Base-by-base conservation (phyloP, 2,329 filamentous ascomycete genomes). In the Aureobasidium sp. region DNA sequence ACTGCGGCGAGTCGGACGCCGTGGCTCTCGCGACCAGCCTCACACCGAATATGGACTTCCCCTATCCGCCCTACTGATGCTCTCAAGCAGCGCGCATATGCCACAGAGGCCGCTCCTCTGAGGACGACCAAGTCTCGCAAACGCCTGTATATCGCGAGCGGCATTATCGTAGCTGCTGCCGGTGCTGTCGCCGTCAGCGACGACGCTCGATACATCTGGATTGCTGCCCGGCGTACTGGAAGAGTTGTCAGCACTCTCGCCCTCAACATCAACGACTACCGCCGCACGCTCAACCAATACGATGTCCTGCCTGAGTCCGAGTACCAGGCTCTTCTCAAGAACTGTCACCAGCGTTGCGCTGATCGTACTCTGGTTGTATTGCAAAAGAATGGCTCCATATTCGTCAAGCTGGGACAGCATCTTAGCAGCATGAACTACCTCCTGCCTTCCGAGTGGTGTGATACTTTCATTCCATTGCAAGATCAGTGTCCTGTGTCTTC, bases 331-430 rank as follows among this genome's bases (percentile, higher is more conserved):
- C 75, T 88, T 41, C 79, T 99, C 59, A 88, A 85, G 68, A 86
- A 87, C 66, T 97, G 94, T 72, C 94, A 99, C 75, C 88, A 95
- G 73, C 84, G 94, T 74, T 99, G 94, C 77, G 94, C 94, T 34
- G 84, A 91, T 69, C 85, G 94, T 65, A 97, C 94, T 0, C 79
- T 97, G 46, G 83, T 82, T 63, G 92, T 95, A 1, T 78, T 97
- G 66, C 94, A 99, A 80, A 91, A 90, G 80, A 97, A 97, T 74
- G 94, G 95, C 29, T 96, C 93, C 32, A 96, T 99, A 66, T 99
- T 97, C 70, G 97, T 99, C 74, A 99, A 99, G 76, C 79, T 99
- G 43, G 94, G 94, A 8, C 94, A 99, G 71, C 94, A 99, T 76
- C 75, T 99, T 75, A 96, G 91, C 74, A 93, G 91, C 66, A 90